Evolutionary conservation across 2,329 filamentous ascomycete species (phyloP), one percentile per base, ranked within the genome.

Genomic region (Xylaria sp.): DNA sequence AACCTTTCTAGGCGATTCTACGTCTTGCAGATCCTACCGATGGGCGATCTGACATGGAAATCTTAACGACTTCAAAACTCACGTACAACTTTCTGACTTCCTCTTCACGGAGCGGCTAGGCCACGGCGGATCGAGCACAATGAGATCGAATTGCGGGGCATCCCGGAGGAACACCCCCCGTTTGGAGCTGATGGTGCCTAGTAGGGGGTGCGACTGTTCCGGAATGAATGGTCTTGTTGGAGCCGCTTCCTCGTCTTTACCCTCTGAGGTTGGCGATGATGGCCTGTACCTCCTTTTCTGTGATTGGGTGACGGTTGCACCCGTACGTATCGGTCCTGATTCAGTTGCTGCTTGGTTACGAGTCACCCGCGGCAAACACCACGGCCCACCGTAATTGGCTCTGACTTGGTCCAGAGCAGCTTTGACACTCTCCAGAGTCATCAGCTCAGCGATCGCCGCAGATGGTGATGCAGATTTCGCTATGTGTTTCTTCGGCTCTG

Each of bases 51-150:
- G 30, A 32, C 8, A n/a, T 36, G 8, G 7, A 48, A n/a, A 3
- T 19, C 48, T 17, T 5, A 12, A 9, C 42, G 11, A 17, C 42
- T 21, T 30, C 51, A 7, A 8, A 19, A 54, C 14, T 54, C 27
- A 71, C 69, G 14, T 69, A 77, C 89, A 88, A 71, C 84, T 74
- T 74, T 81, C 79, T 58, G 75, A 83, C 74, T 87, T 89, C 47
- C 91, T 84, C 72, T 86, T 86, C 14, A 88, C 92, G 5, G 92
- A 94, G 54, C 89, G 86, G 75, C 93, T 95, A 0, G 92, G 92
- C 92, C 93, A 95, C 0, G 93, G 92, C 2, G 93, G 93, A 75
- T 95, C 92, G 21, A 94, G 81, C 7, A 94, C 78, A 45, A 94
- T 83, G 53, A 94, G 81, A 71, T 92, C 82, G 78, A 95, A 94